Percentiles rank a stretch among this genome's conserved stretches.
These are phyloP conservation scores for Mycena haematopus DNA, from an alignment of 768 basidiomycete genomes.

Conservation along the genomic window DNA sequence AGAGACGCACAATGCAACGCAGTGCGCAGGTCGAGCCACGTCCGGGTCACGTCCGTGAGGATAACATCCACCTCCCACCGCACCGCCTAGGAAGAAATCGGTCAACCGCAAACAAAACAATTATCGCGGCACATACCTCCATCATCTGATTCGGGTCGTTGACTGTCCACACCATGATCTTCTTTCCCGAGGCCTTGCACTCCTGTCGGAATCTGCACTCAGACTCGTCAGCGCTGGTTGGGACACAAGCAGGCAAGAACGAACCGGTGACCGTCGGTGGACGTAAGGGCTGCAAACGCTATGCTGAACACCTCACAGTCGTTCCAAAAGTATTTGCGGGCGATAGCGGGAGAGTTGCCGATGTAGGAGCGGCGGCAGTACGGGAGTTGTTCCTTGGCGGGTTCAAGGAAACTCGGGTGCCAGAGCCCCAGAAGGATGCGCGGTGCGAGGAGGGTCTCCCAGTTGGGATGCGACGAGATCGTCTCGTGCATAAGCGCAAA, in stretches of 20 bases:
- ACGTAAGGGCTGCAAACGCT: constrained; percentile 73
- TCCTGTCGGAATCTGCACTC: constrained; percentile 74
- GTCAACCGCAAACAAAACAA: neutral
- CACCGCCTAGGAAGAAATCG: constrained; percentile 59
- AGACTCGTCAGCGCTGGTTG: constrained; percentile 1
- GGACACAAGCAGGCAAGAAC: constrained; percentile 21
- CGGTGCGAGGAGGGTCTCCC: constrained; percentile 80
- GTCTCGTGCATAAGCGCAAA: constrained; percentile 79
- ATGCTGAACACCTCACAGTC: constrained; percentile 89
- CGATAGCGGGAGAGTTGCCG: constrained; percentile 71
- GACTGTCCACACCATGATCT: constrained; percentile 95
- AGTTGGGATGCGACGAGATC: constrained; percentile 68
- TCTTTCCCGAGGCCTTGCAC: constrained; percentile 81
- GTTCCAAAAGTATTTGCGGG: constrained; percentile 89
- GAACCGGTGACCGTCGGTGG: constrained; percentile 75
- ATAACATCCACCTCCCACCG: constrained; percentile 82
- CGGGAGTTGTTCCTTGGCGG: constrained; percentile 77
- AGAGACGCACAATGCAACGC: constrained; percentile 58
- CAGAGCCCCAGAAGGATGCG: constrained; percentile 84
- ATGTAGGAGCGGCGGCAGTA: constrained; percentile 89
- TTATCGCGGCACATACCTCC: constrained; percentile 61
- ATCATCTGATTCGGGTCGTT: constrained; percentile 90
- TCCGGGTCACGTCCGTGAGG: constrained; percentile 76
- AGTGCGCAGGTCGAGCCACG: constrained; percentile 68
- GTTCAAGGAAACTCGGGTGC: constrained; percentile 89